These are phyloP conservation scores for Rhinocladiella mackenziei DNA, from an alignment of 2,329 filamentous ascomycete species.

Conservation along the genomic window DNA sequence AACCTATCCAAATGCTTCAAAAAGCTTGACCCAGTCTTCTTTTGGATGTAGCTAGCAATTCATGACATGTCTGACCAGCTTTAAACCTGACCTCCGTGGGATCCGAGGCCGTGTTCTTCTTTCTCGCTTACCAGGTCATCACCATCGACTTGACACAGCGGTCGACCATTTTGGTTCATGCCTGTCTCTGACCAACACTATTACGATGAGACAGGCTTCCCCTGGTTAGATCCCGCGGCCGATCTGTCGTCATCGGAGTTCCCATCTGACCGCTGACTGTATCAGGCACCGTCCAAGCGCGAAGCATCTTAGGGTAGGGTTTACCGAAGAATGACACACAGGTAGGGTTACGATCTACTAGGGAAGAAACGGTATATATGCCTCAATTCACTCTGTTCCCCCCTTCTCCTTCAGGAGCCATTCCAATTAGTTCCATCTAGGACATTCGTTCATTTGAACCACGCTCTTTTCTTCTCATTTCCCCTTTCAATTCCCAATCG, in stretches of 20 bases:
- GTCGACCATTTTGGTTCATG: background rate
- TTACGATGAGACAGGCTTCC: background rate
- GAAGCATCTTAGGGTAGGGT: background rate
- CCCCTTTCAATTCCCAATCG: constrained; percentile 11
- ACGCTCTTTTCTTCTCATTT: constrained; percentile 1
- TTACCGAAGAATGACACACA: background rate
- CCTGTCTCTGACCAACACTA: background rate
- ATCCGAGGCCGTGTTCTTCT: constrained; percentile 2
- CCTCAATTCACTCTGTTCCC: background rate
- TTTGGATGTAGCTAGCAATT: too few species aligned
- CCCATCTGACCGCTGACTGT: background rate
- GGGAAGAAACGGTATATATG: constrained; percentile 8
- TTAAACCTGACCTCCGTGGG: too few species aligned
- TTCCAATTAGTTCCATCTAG: constrained; percentile 9
- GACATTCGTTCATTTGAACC: constrained; percentile 2
- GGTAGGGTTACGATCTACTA: background rate
- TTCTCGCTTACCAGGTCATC: background rate
- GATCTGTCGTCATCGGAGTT: background rate
- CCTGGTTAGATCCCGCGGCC: background rate
- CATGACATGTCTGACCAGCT: background rate
- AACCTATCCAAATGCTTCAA: too few species aligned
- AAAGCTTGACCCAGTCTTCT: too few species aligned
- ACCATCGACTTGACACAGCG: constrained; percentile 1
- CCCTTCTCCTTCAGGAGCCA: constrained; percentile 3
- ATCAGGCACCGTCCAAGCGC: background rate